Evolutionary conservation across 345 rosid species (phyloP).

Genomic region (Gynandropsis gynandra): DNA sequence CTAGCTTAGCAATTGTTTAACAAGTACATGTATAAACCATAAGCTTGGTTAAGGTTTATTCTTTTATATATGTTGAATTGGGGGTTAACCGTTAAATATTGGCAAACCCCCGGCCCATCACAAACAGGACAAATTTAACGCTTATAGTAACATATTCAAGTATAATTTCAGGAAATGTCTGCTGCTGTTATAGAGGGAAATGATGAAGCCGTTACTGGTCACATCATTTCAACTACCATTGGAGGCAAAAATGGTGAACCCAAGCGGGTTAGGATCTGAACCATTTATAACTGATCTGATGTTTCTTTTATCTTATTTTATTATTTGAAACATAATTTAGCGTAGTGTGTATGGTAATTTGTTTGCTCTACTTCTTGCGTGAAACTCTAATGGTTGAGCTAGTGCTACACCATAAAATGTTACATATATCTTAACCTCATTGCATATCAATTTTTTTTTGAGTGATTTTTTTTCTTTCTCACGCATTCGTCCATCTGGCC

Average conservation of each 20-base stretch:
- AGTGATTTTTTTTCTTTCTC: constrained; percentile 11
- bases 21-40: background rate
- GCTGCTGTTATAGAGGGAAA: constrained; percentile 50
- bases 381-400: too few relatives aligned
- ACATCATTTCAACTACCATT: constrained; percentile 66
- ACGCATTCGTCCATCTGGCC: constrained; percentile 3
- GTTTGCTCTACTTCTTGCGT: background rate
- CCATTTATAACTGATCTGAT: background rate
- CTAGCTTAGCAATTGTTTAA: constrained; percentile 4
- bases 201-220: constrained; percentile 61
- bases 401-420: background rate
- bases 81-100: background rate
- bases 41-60: background rate
- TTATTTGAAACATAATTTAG: background rate
- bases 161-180: constrained; percentile 48
- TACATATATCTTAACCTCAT: background rate
- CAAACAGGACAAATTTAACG: constrained; percentile 1
- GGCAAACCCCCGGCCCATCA: background rate
- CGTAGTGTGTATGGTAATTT: background rate
- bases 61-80: background rate
- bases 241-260: constrained; percentile 90
- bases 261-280: constrained; percentile 41
- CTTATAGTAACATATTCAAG: constrained; percentile 5
- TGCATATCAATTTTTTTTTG: background rate
- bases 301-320: constrained; percentile 1